A percentile compares a stretch with the other conserved stretches of the same genome.
Evolutionary conservation across 345 rosid species (phyloP).

Genomic region (Euclidium syriacum): DNA sequence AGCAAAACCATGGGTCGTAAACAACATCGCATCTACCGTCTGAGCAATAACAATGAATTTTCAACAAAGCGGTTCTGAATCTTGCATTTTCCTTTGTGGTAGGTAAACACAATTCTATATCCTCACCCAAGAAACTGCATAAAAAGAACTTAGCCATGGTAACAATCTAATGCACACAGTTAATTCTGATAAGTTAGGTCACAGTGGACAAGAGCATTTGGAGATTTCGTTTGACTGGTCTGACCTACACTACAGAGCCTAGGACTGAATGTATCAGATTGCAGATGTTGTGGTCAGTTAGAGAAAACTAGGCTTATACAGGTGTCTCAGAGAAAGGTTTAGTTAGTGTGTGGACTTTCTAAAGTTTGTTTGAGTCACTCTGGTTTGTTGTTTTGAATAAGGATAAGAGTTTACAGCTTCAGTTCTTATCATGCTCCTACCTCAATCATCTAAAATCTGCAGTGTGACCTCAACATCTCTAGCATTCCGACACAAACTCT

Average conservation of each 20-base stretch:
- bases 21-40: not conserved
- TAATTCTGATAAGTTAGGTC: not conserved
- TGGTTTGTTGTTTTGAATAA: not conserved
- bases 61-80: not conserved
- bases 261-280: not conserved
- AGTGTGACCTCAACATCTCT: not conserved
- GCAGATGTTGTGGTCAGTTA: not conserved
- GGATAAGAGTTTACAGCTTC: not conserved
- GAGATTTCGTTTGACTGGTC: not conserved
- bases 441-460: not conserved
- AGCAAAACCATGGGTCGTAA: not conserved
- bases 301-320: not conserved
- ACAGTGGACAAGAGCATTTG: conserved; percentile 1
- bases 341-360: not conserved
- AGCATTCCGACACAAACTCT: not conserved
- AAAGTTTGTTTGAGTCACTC: not conserved
- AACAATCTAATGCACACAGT: not conserved
- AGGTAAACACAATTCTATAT: not conserved
- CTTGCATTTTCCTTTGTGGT: not conserved
- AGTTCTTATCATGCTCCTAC: not conserved
- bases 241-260: too few species aligned
- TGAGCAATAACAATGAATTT: not conserved
- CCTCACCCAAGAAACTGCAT: not conserved
- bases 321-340: not conserved
- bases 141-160: not conserved